phyloP scores from a whole-genome alignment of 2,329 filamentous ascomycete species.

The Periconia digitata region DNA sequence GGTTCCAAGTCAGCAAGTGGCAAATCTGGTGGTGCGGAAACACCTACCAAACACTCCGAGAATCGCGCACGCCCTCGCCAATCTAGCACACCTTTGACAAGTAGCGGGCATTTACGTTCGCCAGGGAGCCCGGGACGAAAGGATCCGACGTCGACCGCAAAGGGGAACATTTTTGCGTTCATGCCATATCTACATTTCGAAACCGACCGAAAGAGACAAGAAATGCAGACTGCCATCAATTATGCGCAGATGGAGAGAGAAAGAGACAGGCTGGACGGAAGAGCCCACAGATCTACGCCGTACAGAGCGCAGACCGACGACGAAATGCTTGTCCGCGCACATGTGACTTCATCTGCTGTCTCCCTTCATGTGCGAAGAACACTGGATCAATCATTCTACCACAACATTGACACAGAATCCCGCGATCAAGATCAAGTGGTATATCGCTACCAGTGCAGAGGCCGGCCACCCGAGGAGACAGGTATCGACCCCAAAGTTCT shows the following conservation, averaged over 20 bases:
- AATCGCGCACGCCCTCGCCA: slow-evolving; percentile 24
- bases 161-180: slow-evolving; percentile 49
- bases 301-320: slow-evolving; percentile 41
- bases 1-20: slow-evolving; percentile 23
- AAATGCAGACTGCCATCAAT: slow-evolving; percentile 60
- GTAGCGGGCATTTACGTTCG: slow-evolving; percentile 30
- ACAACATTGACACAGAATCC: slow-evolving; percentile 62
- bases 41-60: slow-evolving; percentile 26
- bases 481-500: slow-evolving; percentile 60
- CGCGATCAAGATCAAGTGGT: slow-evolving; percentile 67
- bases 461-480: slow-evolving; percentile 22
- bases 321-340: slow-evolving; percentile 52
- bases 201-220: slow-evolving; percentile 55
- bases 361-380: slow-evolving; percentile 62
- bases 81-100: slow-evolving; percentile 24
- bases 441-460: slow-evolving; percentile 57
- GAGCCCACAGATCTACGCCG: slow-evolving; percentile 18
- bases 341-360: slow-evolving; percentile 50
- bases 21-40: slow-evolving; percentile 29
- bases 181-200: slow-evolving; percentile 70
- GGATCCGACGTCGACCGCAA: slow-evolving; percentile 32
- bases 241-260: slow-evolving; percentile 32
- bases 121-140: slow-evolving; percentile 41
- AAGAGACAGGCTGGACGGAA: slow-evolving; percentile 17
- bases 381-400: slow-evolving; percentile 67